Base-by-base conservation (phyloP, 2,329 filamentous ascomycete genomes). In the Colletotrichum chrysophilum region DNA sequence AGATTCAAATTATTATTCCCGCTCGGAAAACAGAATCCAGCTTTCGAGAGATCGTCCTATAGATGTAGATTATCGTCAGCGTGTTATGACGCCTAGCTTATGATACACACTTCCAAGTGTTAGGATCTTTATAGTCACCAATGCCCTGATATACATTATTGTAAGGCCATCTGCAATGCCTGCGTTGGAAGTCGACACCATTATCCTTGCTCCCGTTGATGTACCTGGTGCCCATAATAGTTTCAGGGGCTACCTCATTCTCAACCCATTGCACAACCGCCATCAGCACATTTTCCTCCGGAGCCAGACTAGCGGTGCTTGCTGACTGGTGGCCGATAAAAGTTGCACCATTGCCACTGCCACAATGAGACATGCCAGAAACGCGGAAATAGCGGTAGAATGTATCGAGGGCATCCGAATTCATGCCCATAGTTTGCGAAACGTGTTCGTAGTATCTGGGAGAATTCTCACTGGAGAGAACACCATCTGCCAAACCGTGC, bases 381-480 rank as follows among this genome's bases (percentile, higher is more conserved):
- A 81, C 80, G 12, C 81, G 74, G 26, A 83, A 86, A 43, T 82
- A 78, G 3, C 82, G 79, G 52, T 83, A 86, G 32, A 82, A 85
- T 7, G 79, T 74, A 16, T 80, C 86, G 3, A 89, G 80, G 74
- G 85, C 78, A 0, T 71, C 65, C 2, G 80, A 66, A 0, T 80
- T 76, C 0, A 84, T 79, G 7, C 77, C 78, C 87, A 90, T 89
- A 1, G 85, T 88, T 21, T 80, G 24, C 9, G 83, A 82, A 8
- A 89, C 86, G 70, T 88, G 83, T 60, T 88, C 82, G 80, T 90
- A 89, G 83, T 89, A 90, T 16, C 86, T 81, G 9, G 85, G 84
- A 6, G 84, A 86, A 79, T 86, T 88, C 38, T 85, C 89, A 60
- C 82, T 82, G 3, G 85, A 83, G 73, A 89, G 84, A 9, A 87